A percentile compares a stretch with the other conserved stretches of the same genome.
Conservation (phyloP, 2,329 filamentous ascomycete species). For the Alternaria sp. region DNA sequence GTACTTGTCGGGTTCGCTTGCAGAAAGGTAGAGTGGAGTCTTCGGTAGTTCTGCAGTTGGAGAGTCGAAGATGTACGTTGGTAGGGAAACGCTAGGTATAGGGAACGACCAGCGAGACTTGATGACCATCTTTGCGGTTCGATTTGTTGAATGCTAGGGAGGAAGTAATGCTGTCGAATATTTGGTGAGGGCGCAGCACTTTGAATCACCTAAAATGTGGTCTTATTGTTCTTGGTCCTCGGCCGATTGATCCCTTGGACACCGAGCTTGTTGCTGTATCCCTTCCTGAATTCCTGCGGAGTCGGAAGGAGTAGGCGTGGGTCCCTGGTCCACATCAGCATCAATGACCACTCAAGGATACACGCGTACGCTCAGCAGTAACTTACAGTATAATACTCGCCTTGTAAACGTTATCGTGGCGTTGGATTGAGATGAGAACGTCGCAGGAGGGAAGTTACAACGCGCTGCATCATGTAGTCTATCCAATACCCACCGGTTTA, state of each 20-base stretch:
- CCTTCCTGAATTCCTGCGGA: neutral
- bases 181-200: neutral
- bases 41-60: slow-evolving; percentile 58
- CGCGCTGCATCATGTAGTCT: neutral
- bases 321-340: neutral
- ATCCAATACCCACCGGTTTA: neutral
- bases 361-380: neutral
- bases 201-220: neutral
- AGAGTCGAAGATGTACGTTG: slow-evolving; percentile 61
- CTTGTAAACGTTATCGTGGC: neutral
- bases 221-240: neutral
- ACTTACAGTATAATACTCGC: neutral
- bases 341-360: neutral
- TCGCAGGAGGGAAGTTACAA: neutral
- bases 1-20: slow-evolving; percentile 71
- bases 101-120: slow-evolving; percentile 60
- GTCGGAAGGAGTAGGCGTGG: neutral
- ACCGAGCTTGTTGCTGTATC: neutral
- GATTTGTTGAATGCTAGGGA: neutral
- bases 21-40: slow-evolving; percentile 67
- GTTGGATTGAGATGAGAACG: neutral
- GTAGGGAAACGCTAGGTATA: slow-evolving; percentile 57
- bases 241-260: neutral
- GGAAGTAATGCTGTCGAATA: neutral
- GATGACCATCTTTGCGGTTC: slow-evolving; percentile 56